Evolutionary conservation across 768 basidiomycete species (phyloP).

Genomic region (Amanita rubescens): DNA sequence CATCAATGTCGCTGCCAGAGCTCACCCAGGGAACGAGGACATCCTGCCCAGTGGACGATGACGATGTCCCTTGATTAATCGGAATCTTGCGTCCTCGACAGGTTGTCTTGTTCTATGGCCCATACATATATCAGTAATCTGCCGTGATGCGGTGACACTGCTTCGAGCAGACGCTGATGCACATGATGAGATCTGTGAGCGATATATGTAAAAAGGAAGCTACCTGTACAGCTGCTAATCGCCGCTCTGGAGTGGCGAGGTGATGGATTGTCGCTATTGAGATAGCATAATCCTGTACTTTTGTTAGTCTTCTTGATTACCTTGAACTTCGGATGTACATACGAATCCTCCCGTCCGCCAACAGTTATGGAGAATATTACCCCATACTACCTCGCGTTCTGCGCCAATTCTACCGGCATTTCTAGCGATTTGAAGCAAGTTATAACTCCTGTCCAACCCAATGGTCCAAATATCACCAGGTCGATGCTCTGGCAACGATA

Average conservation of each 20-base stretch:
- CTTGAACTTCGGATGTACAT: conserved; percentile 7
- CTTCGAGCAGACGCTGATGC: conserved; percentile 53
- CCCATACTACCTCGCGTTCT: conserved; percentile 68
- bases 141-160: conserved; percentile 61
- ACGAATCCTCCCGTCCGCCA: conserved; percentile 86
- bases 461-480: conserved; percentile 62
- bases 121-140: conserved; percentile 91
- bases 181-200: background rate
- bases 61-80: conserved; percentile 18
- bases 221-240: conserved; percentile 71
- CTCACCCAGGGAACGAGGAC: conserved; percentile 90
- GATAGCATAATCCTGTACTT: conserved; percentile 81
- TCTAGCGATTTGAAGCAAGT: conserved; percentile 69
- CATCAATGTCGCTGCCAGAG: conserved; percentile 24
- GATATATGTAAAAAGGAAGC: conserved; percentile 8
- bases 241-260: conserved; percentile 70
- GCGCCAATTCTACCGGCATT: conserved; percentile 41
- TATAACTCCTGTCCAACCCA: conserved; percentile 78
- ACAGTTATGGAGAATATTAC: conserved; percentile 62
- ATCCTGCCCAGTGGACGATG: conserved; percentile 49
- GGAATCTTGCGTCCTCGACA: conserved; percentile 71
- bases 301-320: background rate
- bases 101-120: conserved; percentile 88
- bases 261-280: conserved; percentile 99
- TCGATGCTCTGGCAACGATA: conserved; percentile 62